Evolutionary conservation across 2,329 filamentous ascomycete genomes (phyloP).

Genomic region (Akanthomyces lecanii): DNA sequence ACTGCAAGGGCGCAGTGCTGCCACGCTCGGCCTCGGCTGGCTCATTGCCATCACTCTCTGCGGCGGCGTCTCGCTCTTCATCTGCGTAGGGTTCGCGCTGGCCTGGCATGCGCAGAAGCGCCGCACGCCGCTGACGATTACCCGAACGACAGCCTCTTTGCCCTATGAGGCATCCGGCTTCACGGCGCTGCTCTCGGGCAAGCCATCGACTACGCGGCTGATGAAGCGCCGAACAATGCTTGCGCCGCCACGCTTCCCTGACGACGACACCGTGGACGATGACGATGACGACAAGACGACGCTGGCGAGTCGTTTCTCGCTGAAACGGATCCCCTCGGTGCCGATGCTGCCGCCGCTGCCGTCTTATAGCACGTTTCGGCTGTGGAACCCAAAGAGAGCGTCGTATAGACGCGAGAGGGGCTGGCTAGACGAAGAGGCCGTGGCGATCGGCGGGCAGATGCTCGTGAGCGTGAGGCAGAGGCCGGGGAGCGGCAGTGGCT

Average conservation of each 20-base stretch:
- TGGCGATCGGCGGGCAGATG: conserved; percentile 32
- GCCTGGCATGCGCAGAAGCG: conserved; percentile 33
- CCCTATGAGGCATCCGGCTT: conserved; percentile 11
- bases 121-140: conserved; percentile 20
- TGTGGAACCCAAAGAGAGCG: conserved; percentile 25
- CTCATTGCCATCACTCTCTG: conserved; percentile 44
- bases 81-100: conserved; percentile 39
- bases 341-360: conserved; percentile 33
- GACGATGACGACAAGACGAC: neutral
- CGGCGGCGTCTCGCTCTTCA: conserved; percentile 44
- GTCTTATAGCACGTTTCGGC: conserved; percentile 28
- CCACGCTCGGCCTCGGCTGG: conserved; percentile 31
- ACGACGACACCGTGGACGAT: neutral
- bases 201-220: conserved; percentile 26
- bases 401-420: conserved; percentile 28
- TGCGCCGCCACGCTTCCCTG: neutral
- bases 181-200: conserved; percentile 14
- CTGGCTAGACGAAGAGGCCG: conserved; percentile 49
- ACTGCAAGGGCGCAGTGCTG: conserved; percentile 1
- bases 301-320: conserved; percentile 28
- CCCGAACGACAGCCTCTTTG: conserved; percentile 8
- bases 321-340: conserved; percentile 22
- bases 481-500: conserved; percentile 28
- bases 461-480: neutral
- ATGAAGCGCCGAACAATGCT: conserved; percentile 28